phyloP scores from a whole-genome alignment of 805 yeast species.

The Lipomyces spencermartinsiae region DNA sequence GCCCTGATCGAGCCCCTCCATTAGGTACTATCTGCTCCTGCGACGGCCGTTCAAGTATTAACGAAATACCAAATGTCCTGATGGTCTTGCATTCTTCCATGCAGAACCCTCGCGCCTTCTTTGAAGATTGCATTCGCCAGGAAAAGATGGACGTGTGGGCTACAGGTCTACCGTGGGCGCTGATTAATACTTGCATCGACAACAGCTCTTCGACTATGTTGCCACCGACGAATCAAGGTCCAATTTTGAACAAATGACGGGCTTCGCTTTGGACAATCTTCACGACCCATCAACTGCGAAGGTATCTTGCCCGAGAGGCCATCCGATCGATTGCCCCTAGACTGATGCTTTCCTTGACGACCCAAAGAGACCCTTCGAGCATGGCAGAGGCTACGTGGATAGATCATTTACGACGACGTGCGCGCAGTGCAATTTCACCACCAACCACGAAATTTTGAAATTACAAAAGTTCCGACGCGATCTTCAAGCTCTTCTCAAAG shows the following conservation, averaged over 20 bases:
- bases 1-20: conserved; percentile 8
- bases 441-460: conserved; percentile 9
- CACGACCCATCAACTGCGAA: conserved; percentile 2
- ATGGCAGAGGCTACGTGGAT: conserved; percentile 10
- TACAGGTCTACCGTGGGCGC: conserved; percentile 1
- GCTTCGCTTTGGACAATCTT: conserved; percentile 9
- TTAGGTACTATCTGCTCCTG: not conserved
- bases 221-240: conserved; percentile 5
- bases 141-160: conserved; percentile 7
- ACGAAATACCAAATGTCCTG: conserved; percentile 29
- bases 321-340: conserved; percentile 6
- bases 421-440: conserved; percentile 5
- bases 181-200: conserved; percentile 7
- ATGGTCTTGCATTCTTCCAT: conserved; percentile 40
- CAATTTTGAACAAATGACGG: conserved; percentile 8
- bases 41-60: not conserved
- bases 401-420: conserved; percentile 6
- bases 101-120: conserved; percentile 35
- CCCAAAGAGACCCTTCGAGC: conserved; percentile 5
- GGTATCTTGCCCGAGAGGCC: conserved; percentile 8
- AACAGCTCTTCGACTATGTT: conserved; percentile 7
- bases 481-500: conserved; percentile 9
- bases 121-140: conserved; percentile 32
- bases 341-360: not conserved
- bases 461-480: conserved; percentile 10